Evolutionary conservation across 2,329 filamentous ascomycete species (phyloP), one percentile per base, ranked within the genome.

Genomic region (Diaporthe destruens): DNA sequence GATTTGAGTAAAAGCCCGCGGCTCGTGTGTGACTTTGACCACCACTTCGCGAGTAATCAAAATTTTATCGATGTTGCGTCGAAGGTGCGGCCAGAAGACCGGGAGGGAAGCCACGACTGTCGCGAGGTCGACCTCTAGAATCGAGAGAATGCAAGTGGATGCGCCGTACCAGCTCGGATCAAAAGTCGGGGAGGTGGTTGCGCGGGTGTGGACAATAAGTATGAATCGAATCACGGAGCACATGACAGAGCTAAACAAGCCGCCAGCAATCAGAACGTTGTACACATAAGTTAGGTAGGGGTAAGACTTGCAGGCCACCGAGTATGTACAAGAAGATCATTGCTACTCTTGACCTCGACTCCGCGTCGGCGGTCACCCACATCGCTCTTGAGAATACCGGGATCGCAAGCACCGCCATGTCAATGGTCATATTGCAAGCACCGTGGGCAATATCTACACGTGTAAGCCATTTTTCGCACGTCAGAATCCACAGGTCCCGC

Each of bases 121-220:
- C 6, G 79, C 78, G 32, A 78, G 69, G 73, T 78, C 76, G 66
- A 79, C 75, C 68, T 80, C 79, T 39, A 80, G 76, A 36, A 77
- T 71, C 14, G 76, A 75, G 12, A 80, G 75, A 2, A 79, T 61
- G 36, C 78, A 75, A 34, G 74, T 72, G 29, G 73, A 71, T 0
- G 79, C 76, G 1, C 75, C 77, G 72, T 79, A 80, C 75, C 75
- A 80, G 12, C 77, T 77, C 18, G 78, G 76, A 72, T 80, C 78
- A 29, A 75, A 74, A 2, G 75, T 76, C 1, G 76, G 77, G 44
- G 76, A 77, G 42, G 72, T 71, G 14, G 74, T 71, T 14, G 71
- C 71, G 44, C 75, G 73, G 66, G 77, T 72, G 34, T 76, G 39
- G 29, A 78, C 72, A 1, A 76, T 75, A 4, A 75, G 72, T 20